phyloP scores from a whole-genome alignment of 805 yeast species.

The Komagataella phaffii region DNA sequence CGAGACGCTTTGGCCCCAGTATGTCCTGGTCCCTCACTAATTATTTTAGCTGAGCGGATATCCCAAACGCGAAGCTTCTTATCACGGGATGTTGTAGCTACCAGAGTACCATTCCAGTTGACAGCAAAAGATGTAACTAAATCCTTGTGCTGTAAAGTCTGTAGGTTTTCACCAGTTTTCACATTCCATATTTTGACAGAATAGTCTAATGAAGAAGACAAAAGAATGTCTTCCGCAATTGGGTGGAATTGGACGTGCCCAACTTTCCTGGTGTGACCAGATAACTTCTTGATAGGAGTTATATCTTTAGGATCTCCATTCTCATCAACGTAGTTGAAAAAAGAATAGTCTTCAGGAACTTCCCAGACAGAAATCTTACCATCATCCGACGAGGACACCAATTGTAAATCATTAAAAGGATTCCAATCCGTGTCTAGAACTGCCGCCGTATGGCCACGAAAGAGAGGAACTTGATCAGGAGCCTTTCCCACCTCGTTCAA shows the following conservation, averaged over 20 bases:
- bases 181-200: constrained; percentile 87
- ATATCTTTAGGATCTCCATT: constrained; percentile 47
- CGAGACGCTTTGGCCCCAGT: constrained; percentile 86
- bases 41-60: constrained; percentile 54
- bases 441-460: constrained; percentile 91
- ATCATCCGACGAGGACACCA: constrained; percentile 74
- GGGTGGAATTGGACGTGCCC: constrained; percentile 91
- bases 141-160: constrained; percentile 77
- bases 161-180: constrained; percentile 54
- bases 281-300: constrained; percentile 51
- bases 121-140: constrained; percentile 87
- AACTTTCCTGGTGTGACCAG: constrained; percentile 89
- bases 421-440: constrained; percentile 93
- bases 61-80: constrained; percentile 89
- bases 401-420: constrained; percentile 68
- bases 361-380: constrained; percentile 77
- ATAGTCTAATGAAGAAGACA: constrained; percentile 84
- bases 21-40: constrained; percentile 83
- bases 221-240: constrained; percentile 71
- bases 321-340: constrained; percentile 40
- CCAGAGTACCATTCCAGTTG: constrained; percentile 75
- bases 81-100: constrained; percentile 88
- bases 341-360: constrained; percentile 72
- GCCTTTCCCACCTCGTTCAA: constrained; percentile 77
- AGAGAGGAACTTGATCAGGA: constrained; percentile 86